Conservation (phyloP, 495 filamentous ascomycete genomes). For the Aspergillus asperescens region DNA sequence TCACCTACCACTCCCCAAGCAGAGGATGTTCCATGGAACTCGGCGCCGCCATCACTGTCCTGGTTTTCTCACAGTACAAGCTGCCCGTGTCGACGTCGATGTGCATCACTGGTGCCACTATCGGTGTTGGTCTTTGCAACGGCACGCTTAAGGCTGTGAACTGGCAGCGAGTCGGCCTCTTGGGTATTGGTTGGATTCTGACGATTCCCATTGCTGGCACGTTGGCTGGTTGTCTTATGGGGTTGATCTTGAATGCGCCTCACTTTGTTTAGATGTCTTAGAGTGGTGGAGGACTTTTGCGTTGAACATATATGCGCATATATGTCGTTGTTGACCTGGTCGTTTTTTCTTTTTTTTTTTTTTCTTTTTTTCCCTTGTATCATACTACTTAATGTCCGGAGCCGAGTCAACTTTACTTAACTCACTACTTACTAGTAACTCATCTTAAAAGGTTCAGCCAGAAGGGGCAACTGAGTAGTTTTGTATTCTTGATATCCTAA, state of each 20-base stretch:
- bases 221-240: conserved; percentile 56
- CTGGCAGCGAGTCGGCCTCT: conserved; percentile 53
- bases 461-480: too few species aligned
- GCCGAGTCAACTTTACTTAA: not conserved
- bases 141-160: conserved; percentile 56
- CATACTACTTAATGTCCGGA: too few species aligned
- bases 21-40: conserved; percentile 61
- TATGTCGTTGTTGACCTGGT: too few species aligned
- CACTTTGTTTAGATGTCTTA: conserved; percentile 31
- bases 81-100: conserved; percentile 57
- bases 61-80: conserved; percentile 56
- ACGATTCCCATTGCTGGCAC: conserved; percentile 61
- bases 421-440: not conserved
- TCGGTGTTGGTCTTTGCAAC: conserved; percentile 55
- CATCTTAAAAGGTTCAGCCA: too few species aligned
- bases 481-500: too few species aligned
- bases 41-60: conserved; percentile 60
- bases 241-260: conserved; percentile 56
- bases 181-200: conserved; percentile 54
- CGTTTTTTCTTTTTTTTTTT: not conserved
- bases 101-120: conserved; percentile 55
- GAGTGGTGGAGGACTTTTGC: too few species aligned
- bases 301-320: too few species aligned
- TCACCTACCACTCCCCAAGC: conserved; percentile 60
- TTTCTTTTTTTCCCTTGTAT: not conserved